Evolutionary conservation across 2,329 filamentous ascomycete species (phyloP).

Genomic region (Fusarium paranaense): DNA sequence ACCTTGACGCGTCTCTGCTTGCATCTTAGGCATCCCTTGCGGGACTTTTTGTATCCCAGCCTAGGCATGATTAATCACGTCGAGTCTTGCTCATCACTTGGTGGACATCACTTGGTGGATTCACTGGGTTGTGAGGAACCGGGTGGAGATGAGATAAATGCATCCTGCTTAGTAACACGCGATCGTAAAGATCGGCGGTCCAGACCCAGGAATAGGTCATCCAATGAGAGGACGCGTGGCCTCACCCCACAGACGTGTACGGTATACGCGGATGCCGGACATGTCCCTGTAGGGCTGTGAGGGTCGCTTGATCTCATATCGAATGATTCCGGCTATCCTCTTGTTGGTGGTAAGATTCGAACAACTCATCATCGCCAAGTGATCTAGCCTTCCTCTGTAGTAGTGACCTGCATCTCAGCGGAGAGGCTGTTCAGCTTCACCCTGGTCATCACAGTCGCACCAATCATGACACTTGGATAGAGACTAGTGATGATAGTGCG

Average conservation of each 20-base stretch:
- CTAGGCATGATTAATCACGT: neutral
- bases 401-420: neutral
- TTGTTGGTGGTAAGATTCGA: neutral
- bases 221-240: neutral
- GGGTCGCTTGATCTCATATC: neutral
- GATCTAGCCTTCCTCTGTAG: neutral
- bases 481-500: neutral
- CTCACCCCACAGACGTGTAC: neutral
- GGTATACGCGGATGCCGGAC: neutral
- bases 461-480: neutral
- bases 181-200: neutral
- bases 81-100: neutral
- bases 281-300: neutral
- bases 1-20: conserved; percentile 53
- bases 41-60: conserved; percentile 52
- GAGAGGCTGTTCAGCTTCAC: neutral
- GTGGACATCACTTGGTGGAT: neutral
- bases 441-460: neutral
- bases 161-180: neutral
- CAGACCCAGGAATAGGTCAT: neutral
- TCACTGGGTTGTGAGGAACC: neutral
- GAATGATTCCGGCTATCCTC: neutral
- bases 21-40: conserved; percentile 50
- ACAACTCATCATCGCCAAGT: neutral
- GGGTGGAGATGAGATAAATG: neutral